These are phyloP conservation scores for Phyllosticta citribraziliensis DNA, from an alignment of 2,329 filamentous ascomycete species.

Conservation along the genomic window DNA sequence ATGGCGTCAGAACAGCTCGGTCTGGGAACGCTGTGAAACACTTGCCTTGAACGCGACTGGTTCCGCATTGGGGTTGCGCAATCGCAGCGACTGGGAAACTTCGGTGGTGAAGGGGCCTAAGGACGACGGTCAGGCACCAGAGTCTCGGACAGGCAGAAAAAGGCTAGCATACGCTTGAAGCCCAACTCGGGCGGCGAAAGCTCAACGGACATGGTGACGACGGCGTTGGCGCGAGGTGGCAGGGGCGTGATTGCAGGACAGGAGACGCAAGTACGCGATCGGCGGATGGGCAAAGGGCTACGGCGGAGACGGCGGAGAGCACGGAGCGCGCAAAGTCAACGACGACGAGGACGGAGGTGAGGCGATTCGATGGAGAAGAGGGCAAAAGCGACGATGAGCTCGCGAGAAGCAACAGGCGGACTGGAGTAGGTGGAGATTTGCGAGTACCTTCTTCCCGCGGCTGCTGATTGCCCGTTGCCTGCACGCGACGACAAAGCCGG, in stretches of 20 bases:
- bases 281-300: conserved; percentile 9
- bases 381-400: background rate
- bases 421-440: background rate
- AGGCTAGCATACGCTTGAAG: conserved; percentile 66
- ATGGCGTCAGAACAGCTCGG: conserved; percentile 12
- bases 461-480: background rate
- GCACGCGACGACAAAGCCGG: background rate
- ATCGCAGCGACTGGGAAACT: conserved; percentile 51
- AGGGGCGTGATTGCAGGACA: conserved; percentile 5
- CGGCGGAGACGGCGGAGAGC: conserved; percentile 1
- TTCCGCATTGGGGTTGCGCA: conserved; percentile 48
- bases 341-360: background rate
- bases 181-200: conserved; percentile 84
- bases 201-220: conserved; percentile 71
- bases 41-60: conserved; percentile 56
- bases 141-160: background rate
- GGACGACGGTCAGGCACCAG: background rate
- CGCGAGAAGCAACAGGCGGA: background rate
- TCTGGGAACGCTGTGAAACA: conserved; percentile 3
- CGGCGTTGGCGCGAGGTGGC: conserved; percentile 6
- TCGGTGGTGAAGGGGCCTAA: conserved; percentile 55
- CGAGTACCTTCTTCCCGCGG: background rate
- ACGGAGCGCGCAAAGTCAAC: background rate
- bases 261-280: background rate
- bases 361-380: conserved; percentile 9